A percentile compares a stretch with the other conserved stretches of the same genome.
Evolutionary conservation across 1,139 yeast genomes (phyloP).

Genomic region (Geotrichum fermentans): DNA sequence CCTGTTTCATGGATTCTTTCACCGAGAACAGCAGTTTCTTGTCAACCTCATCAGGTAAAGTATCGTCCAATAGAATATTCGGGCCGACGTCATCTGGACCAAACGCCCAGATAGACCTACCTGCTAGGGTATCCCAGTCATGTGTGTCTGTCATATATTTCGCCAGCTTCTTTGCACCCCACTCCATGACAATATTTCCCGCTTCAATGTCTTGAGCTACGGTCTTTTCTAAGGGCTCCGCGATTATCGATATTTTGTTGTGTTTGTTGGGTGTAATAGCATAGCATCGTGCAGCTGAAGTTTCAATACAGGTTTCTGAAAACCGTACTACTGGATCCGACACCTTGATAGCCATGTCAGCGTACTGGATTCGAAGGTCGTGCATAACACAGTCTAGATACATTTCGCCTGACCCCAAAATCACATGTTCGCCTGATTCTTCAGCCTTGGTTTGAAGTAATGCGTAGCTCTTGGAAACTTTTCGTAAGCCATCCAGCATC

Average conservation of each 20-base stretch:
- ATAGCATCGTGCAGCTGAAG: constrained; percentile 63
- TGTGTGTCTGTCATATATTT: constrained; percentile 54
- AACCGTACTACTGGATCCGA: constrained; percentile 82
- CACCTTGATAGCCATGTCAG: constrained; percentile 68
- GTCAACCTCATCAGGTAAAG: constrained; percentile 67
- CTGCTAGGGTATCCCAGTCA: constrained; percentile 79
- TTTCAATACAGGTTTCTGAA: constrained; percentile 67
- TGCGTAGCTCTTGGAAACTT: constrained; percentile 58
- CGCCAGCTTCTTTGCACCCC: constrained; percentile 45
- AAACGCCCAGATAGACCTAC: constrained; percentile 78
- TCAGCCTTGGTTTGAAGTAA: constrained; percentile 67
- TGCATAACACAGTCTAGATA: constrained; percentile 80
- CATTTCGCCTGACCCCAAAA: constrained; percentile 82
- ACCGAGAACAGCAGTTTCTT: constrained; percentile 45
- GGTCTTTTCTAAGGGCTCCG: constrained; percentile 65
- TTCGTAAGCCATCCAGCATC: constrained; percentile 62
- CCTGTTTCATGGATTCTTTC: constrained; percentile 59
- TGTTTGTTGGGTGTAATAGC: constrained; percentile 53
- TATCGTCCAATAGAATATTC: constrained; percentile 71
- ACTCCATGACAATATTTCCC: constrained; percentile 23
- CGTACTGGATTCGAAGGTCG: constrained; percentile 61
- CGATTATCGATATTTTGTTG: constrained; percentile 62
- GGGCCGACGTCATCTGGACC: constrained; percentile 57
- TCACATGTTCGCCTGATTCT: constrained; percentile 82
- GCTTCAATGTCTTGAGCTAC: constrained; percentile 56